phyloP scores from a whole-genome alignment of 129 eudicot genomes.

The Kitagawia praeruptora region DNA sequence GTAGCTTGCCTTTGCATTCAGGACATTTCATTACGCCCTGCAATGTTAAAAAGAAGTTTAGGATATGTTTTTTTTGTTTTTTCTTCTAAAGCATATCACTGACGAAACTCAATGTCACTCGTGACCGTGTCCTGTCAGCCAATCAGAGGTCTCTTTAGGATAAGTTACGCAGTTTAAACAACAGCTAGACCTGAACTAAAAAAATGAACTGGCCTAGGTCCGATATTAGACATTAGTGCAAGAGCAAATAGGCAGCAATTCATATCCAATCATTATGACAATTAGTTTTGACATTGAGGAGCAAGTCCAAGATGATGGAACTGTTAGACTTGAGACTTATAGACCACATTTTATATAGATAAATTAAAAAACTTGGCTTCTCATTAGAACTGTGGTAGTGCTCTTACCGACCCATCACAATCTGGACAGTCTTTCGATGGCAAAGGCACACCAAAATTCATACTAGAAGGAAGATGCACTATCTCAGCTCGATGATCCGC shows the following conservation, averaged over 20 bases:
- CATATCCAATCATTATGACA: not conserved
- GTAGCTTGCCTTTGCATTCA: slow-evolving; percentile 74
- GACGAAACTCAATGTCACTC: not conserved
- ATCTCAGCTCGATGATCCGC: slow-evolving; percentile 79
- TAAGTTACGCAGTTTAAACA: not conserved
- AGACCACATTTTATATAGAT: not conserved
- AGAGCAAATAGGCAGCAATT: not conserved
- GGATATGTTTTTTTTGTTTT: not conserved
- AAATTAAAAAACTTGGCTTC: not conserved
- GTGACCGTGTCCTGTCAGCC: not conserved
- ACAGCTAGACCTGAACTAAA: not conserved
- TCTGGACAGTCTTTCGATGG: slow-evolving; percentile 84
- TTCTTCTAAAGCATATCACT: not conserved
- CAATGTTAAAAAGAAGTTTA: slow-evolving; percentile 19
- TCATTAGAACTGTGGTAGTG: not conserved
- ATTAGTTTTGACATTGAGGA: not conserved
- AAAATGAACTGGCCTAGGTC: not conserved
- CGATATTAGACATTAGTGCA: not conserved
- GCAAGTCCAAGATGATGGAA: not conserved
- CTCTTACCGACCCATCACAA: slow-evolving; percentile 96
- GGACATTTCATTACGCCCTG: slow-evolving; percentile 96
- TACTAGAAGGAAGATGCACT: slow-evolving; percentile 67
- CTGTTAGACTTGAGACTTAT: not conserved
- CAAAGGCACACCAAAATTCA: slow-evolving; percentile 69
- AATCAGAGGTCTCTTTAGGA: not conserved